Evolutionary conservation across 2,329 filamentous ascomycete genomes (phyloP), one percentile per base, ranked within the genome.

Genomic region (Pseudogymnoascus sp.): DNA sequence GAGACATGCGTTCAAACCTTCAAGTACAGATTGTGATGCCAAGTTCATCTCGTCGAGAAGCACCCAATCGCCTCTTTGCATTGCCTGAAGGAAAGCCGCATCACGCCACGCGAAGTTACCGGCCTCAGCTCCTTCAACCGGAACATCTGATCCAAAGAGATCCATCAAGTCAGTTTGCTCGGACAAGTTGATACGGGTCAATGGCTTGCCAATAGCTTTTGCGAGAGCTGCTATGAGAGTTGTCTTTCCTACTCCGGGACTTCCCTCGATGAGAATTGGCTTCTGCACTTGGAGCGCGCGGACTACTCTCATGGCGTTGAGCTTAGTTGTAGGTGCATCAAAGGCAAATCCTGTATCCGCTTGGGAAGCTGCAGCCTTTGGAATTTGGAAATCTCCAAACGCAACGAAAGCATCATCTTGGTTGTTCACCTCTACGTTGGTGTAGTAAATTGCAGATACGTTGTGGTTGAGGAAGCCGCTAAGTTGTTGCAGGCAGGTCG

Each of bases 141-240:
- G 94, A 6, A 96, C 91, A 76, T 99, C 94, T 0, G 93, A 96
- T 63, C 94, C 94, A 72, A 99, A 99, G 0, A 99, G 79, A 72
- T 99, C 94, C 83, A 97, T 97, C 59, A 99, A 78, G 74, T 99
- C 94, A 0, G 95, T 99, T 75, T 99, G 94, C 69, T 99, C 94
- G 0, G 94, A 97, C 64, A 99, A 79, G 71, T 99, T 99, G 75
- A 99, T 97, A 69, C 94, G 84, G 0, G 92, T 96, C 65, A 99
- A 77, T 6, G 89, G 88, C 65, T 87, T 87, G 4, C 92, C 91
- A 66, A 90, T 88, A 3, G 87, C 86, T 67, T 84, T 83, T 1
- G 95, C 89, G 52, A 99, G 79, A 0, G 94, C 92, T 52, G 88
- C 87, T 21, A 99, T 86, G 12, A 99, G 81, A 1, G 93, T 96